Base-by-base conservation (phyloP, 192 early-diverging fungal species). In the Coemansia reversa region DNA sequence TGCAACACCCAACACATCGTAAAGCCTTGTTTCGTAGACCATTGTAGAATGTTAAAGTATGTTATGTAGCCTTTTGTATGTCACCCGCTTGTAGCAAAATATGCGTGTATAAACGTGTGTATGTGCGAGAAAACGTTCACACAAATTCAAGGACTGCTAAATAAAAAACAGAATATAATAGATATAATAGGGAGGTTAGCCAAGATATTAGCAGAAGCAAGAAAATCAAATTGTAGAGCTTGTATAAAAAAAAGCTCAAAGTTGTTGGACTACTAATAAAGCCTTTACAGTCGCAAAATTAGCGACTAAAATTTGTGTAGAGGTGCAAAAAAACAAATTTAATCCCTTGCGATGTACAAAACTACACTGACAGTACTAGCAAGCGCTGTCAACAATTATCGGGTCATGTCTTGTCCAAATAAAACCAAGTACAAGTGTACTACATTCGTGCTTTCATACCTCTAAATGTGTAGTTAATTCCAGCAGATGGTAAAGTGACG, bases 21-120 rank as follows among this genome's bases (percentile, higher is more conserved):
- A 99, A 57, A 89, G 86, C 74, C 92, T 96, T 67, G 93, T 96
- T 72, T 94, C 93, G 60, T 83, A 84, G 64, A 84, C 85, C 77
- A 74, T 79, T 30, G 2, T 45, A n/a, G 33, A 45, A 45, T 45
- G 39, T 45, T 45, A 45, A 45, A 45, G 39, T 16, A 45, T 45
- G 39, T 14, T 45, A 45, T 45, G 39, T 45, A 45, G 39, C 39
- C 16, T 45, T 45, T 4, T 45, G 9, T 16, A 5, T 45, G 39
- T 45, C 3, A 14, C 14, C 39, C 39, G 39, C 0, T 14, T 45
- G 1, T 45, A 45, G 39, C 39, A 45, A 16, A 16, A 16, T 45
- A 45, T 45, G 39, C 39, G 7, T 45, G 12, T 16, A 45, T 16
- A 45, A 14, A 9, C 39, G 39, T 45, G 39, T 14, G 39, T 45